Evolutionary conservation across 169 alveolate species (phyloP), one percentile per base, ranked within the genome.

Genomic region (Plasmodium relictum): DNA sequence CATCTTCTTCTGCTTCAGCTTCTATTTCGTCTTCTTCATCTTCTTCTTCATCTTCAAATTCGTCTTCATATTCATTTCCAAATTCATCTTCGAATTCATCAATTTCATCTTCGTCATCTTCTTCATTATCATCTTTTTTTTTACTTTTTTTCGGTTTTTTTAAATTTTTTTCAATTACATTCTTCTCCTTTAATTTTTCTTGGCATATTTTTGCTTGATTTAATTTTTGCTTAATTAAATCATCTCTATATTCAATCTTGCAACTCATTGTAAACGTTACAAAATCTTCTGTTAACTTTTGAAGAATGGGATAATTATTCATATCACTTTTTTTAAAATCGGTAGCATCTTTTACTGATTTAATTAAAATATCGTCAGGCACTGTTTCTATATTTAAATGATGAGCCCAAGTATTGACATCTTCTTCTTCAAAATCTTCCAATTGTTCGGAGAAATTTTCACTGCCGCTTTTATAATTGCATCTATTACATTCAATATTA

Each of bases 401-500:
- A 48, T 93, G 96, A 3, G 96, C 96, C 96, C 96, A 93, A 7
- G 96, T 93, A 50, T 88, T 88, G 3, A 93, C 74, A 70, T 93
- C 96, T 4, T 85, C 88, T 85, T 85, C 91, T 56, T 85, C 91
- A 69, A 85, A 85, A 69, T 85, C 80, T 59, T 72, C 86, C 41
- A 61, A 37, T 26, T 52, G 93, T 92, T 80, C 93, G 87, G 48
- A 88, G 22, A 42, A 91, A 73, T 39, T 69, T 93, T 59, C 86
- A 44, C 7, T 41, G 6, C 71, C 73, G 74, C 18, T 93, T 31
- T 42, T 65, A 6, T 42, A 80, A 45, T 39, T 73, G 69, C 97
- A 95, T 12, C 97, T 86, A 48, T 59, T 89, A 69, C 97, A 95
- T 54, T 91, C 94, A 16, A 95, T 83, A 72, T 94, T 89, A 68